Evolutionary conservation across 495 filamentous ascomycete genomes (phyloP), one percentile per base, ranked within the genome.

Genomic region (Neurospora sp.): DNA sequence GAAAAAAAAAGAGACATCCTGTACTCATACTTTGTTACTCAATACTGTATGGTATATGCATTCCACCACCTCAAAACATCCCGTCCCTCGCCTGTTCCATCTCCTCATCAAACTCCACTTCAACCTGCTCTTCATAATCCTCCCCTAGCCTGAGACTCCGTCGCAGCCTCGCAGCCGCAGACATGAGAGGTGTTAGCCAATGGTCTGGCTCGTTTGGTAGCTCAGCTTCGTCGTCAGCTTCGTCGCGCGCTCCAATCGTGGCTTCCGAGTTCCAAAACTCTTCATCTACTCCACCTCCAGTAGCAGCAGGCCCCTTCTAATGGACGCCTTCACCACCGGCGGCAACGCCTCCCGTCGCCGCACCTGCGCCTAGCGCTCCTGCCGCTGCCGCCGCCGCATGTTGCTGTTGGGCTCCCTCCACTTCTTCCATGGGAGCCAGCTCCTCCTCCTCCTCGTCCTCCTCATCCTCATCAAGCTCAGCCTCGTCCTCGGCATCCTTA

Each of bases 401-500:
- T 35, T 66, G 54, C 27, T 66, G 54, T 37, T 66, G 54, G 3
- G 27, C 54, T 3, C 54, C 54, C 14, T 35, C 72, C 4, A 27
- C 31, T 3, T 40, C 60, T 11, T 72, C 70, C 38, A 62, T 70
- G 5, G 46, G 27, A 18, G 27, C 75, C 6, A 79, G 11, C 23
- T 60, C 71, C 10, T 74, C 75, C 70, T 80, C 42, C 54, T 78
- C 78, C 2, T 78, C 81, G 14, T 83, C 81, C 2, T 82, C 76
- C 1, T 83, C 82, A 7, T 83, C 73, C 1, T 85, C 83, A 10
- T 83, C 83, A 2, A 75, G 76, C 10, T 85, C 83, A 2, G 81
- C 77, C 42, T 86, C 85, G 9, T 85, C 84, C 8, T 87, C 84
- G 42, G 81, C 85, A 12, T 87, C 86, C 75, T 87, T 86, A 76